These are phyloP conservation scores for Ceratocystis papillata DNA, from an alignment of 2,329 filamentous ascomycete species.

Conservation along the genomic window DNA sequence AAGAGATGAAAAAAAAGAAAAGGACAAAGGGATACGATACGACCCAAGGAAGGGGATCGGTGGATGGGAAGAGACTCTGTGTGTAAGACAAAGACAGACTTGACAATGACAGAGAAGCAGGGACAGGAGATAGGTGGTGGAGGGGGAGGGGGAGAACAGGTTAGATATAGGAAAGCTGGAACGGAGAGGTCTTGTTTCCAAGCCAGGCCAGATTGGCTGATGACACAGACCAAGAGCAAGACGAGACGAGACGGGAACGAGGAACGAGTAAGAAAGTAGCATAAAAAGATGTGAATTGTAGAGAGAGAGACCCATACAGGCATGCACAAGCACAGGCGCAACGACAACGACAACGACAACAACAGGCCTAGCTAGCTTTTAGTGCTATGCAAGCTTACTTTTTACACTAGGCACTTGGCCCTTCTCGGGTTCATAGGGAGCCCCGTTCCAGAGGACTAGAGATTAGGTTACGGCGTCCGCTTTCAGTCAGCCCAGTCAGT, in stretches of 20 bases:
- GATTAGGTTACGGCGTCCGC: conserved; percentile 4
- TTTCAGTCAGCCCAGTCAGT: background rate
- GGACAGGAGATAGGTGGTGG: background rate
- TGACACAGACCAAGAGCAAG: no score
- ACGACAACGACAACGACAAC: background rate
- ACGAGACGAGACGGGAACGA: no score
- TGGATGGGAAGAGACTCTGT: background rate
- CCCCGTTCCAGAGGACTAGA: background rate
- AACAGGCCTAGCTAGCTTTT: no score
- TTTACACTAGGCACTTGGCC: no score
- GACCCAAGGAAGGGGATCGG: background rate
- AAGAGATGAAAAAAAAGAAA: background rate
- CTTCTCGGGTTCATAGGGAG: conserved; percentile 9
- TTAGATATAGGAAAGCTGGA: background rate
- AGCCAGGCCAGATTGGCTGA: no score
- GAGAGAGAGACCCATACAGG: no score
- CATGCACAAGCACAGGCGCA: background rate
- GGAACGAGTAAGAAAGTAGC: background rate
- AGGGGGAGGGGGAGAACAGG: background rate
- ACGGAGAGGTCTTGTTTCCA: background rate
- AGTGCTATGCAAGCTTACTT: no score
- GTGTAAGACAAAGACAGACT: conserved; percentile 5
- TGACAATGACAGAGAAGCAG: background rate
- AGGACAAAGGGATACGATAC: background rate
- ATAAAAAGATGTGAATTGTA: background rate